Base-by-base conservation (phyloP, 202 grass and related monocot species). In the Carex arenaria region DNA sequence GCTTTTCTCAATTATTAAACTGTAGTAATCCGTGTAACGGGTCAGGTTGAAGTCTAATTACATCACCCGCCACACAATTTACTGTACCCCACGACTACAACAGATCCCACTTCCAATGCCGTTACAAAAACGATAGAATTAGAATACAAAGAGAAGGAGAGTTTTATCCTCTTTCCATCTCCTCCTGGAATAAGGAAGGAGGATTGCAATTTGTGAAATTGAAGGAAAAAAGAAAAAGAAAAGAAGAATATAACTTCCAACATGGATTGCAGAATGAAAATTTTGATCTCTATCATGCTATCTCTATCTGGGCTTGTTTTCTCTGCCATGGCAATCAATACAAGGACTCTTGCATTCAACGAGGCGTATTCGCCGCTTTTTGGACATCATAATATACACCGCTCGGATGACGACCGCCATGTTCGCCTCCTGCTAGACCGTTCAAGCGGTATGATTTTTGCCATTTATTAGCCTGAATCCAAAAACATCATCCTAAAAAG, bases 371-470 rank as follows among this genome's bases (percentile, higher is more conserved):
- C 81, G 45, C 89, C 87, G 78, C 87, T 97, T 14, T 97, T 97
- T 66, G 91, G 91, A 3, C 83, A 86, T n/a, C 23, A 82, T 69
- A 93, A 97, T 61, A 87, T 97, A 84, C 84, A 87, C 64, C 87
- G 85, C 32, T 91, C 89, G 9, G 28, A 53, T 47, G 83, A 91
- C 63, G 91, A 82, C 87, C 91, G 78, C 60, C 90, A 85, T 84
- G 91, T 91, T 84, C 90, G 89, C 78, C 91, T 97, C 84, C 80
- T 97, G 47, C 93, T 97, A 72, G 93, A 97, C 77, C 91, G 87
- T 47, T 84, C 91, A 66, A 88, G 85, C 28, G 93, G 93, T 96
- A 85, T 14, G 40, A 62, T 63, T 66, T 47, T n/a, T 45, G 52
- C 3, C 30, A 19, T 20, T 78, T 78, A 75, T 78, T 78, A 75